These are phyloP conservation scores for Beauveria scarabaeidicola DNA, from an alignment of 2,329 filamentous ascomycete species.

Conservation along the genomic window DNA sequence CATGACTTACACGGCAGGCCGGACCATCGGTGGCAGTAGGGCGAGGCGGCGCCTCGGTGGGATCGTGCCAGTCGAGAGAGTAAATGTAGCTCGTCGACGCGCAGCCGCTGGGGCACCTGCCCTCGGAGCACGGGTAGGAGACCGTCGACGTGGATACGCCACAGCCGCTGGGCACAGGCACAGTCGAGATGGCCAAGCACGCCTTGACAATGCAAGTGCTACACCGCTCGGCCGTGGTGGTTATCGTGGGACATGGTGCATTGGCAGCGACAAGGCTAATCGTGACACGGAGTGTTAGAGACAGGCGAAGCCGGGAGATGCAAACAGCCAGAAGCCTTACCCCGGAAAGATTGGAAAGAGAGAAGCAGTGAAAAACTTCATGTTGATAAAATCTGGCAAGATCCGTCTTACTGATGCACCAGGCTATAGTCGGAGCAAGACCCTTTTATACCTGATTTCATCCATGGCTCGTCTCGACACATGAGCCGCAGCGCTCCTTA, in stretches of 20 bases:
- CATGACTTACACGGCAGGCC: conserved; percentile 1
- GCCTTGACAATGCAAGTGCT: conserved; percentile 23
- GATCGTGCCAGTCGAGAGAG: conserved; percentile 3
- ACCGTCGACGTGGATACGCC: conserved; percentile 21
- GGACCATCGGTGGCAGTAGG: conserved; percentile 6
- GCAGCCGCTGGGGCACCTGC: conserved; percentile 18
- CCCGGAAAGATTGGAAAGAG: not conserved
- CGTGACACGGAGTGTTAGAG: not conserved
- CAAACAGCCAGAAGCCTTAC: not conserved
- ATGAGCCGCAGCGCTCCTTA: too few species aligned
- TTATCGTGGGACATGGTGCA: conserved; percentile 26
- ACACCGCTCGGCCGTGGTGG: conserved; percentile 24
- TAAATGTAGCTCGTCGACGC: conserved; percentile 18
- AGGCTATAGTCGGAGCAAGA: not conserved
- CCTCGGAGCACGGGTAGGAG: conserved; percentile 17
- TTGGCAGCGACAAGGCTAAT: not conserved
- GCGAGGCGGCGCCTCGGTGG: not conserved
- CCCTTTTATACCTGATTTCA: not conserved
- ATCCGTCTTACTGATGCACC: not conserved
- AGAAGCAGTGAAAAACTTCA: not conserved
- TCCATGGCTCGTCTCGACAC: not conserved
- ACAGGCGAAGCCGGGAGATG: not conserved
- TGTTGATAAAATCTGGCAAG: not conserved
- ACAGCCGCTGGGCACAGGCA: conserved; percentile 24
- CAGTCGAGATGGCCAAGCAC: conserved; percentile 24